Base-by-base conservation (phyloP, 2,329 filamentous ascomycete genomes). In the Orbilia oligospora region DNA sequence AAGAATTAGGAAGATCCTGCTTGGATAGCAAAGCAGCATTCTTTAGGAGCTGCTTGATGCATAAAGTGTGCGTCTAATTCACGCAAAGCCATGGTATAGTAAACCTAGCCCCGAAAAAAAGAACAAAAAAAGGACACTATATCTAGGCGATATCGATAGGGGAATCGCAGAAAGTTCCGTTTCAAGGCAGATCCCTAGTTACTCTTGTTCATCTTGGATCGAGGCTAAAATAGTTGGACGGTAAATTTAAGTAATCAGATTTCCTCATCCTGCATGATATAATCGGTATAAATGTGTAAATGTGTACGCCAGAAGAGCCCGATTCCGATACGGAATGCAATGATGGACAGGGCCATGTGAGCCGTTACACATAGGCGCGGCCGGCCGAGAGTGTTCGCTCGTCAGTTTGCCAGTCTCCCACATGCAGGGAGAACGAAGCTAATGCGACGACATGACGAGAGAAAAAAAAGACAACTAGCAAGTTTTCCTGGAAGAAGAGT, bases 271-370 rank as follows among this genome's bases (percentile, higher is more conserved):
- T 65, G 65, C 71, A 76, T 41, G 51, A 56, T 44, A 63, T 44
- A 30, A 51, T 51, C 55, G 14, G 41, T 51, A 24, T n/a, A 51
- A 6, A 30, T 30, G 27, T 30, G n/a, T n/a, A n/a, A 30, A 30
- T n/a, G n/a, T 36, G 33, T 44, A 38, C 5, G 27, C 22, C 48
- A 33, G 44, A 56, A 66, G 53, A 53, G 36, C 20, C 44, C 33
- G 66, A 44, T 71, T 71, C 58, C 72, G 66, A 71, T 76, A 46
- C 48, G 66, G 66, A 22, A 71, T n/a, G n/a, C n/a, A n/a, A n/a
- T 27, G 67, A 77, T 77, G 58, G 41, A 55, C 73, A 77, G 51
- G 63, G 38, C 72, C 56, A 68, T 71, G 73, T 63, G 66, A 77
- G 61, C 73, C 51, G 73, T 71, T 71, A 53, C 66, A 71, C 66